A percentile compares a stretch with the other conserved stretches of the same genome.
phyloP scores from a whole-genome alignment of 73 alveolate species.

The Loxodes magnus region DNA sequence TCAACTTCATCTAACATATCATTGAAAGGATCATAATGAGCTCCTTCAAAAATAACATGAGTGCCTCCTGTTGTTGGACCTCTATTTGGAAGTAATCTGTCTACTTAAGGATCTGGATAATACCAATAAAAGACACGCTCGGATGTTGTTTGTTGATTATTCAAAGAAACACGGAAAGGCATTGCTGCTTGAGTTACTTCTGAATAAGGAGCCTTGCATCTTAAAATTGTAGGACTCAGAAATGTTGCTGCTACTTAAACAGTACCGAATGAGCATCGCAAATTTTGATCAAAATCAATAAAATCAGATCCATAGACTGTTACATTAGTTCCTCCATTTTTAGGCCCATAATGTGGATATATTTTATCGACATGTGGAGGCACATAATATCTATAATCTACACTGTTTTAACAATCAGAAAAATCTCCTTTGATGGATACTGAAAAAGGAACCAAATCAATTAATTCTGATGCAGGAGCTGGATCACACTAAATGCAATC shows the following conservation, averaged over 20 bases:
- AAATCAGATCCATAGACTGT: conserved; percentile 82
- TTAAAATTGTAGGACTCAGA: conserved; percentile 53
- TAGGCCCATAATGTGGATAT: conserved; percentile 82
- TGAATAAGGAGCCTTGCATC: conserved; percentile 67
- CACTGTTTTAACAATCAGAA: conserved; percentile 64
- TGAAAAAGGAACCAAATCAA: conserved; percentile 70
- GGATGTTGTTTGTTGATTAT: conserved; percentile 68
- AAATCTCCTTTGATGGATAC: conserved; percentile 80
- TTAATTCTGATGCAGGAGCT: conserved; percentile 32
- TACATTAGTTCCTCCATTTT: conserved; percentile 81
- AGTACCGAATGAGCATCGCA: conserved; percentile 86
- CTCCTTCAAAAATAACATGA: conserved; percentile 59
- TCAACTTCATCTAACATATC: conserved; percentile 38
- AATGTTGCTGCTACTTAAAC: conserved; percentile 69
- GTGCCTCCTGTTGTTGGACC: conserved; percentile 89
- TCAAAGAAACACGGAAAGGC: conserved; percentile 72
- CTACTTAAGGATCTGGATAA: conserved; percentile 68
- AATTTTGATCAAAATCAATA: conserved; percentile 69
- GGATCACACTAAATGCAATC: conserved; percentile 85
- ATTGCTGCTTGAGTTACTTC: conserved; percentile 70
- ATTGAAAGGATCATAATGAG: conserved; percentile 68
- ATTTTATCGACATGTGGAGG: conserved; percentile 56
- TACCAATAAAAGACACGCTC: conserved; percentile 65
- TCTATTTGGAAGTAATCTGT: conserved; percentile 66
- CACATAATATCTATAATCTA: conserved; percentile 52